These are phyloP conservation scores for Zanthoxylum bungeanum DNA, from an alignment of 345 rosid genomes.

Conservation along the genomic window DNA sequence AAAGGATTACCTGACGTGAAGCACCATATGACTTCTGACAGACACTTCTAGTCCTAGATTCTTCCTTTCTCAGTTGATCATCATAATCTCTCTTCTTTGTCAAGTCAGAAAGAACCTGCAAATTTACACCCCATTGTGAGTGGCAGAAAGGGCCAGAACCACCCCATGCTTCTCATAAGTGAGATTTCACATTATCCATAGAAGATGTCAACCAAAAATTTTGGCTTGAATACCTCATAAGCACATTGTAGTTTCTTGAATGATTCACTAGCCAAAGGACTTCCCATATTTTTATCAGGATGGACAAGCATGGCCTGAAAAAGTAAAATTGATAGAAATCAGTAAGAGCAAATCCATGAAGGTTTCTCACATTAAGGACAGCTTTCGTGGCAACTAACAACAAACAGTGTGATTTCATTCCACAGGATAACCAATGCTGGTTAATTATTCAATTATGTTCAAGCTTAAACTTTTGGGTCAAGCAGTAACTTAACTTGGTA, in stretches of 20 bases:
- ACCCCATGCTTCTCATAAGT: neutral
- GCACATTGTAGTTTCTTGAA: slow-evolving; percentile 98
- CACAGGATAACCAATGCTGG: neutral
- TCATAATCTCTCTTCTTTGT: slow-evolving; percentile 88
- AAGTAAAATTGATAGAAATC: slow-evolving; percentile 1
- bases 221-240: slow-evolving; percentile 61
- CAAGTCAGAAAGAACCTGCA: slow-evolving; percentile 86
- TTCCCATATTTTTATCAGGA: slow-evolving; percentile 99
- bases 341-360: slow-evolving; percentile 1
- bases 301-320: slow-evolving; percentile 97
- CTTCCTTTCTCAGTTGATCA: slow-evolving; percentile 85
- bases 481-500: neutral
- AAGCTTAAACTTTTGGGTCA: neutral
- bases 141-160: slow-evolving; percentile 13
- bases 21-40: slow-evolving; percentile 53
- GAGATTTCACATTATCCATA: slow-evolving; percentile 4
- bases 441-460: neutral
- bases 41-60: slow-evolving; percentile 66
- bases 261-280: slow-evolving; percentile 88
- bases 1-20: slow-evolving; percentile 57
- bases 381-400: neutral
- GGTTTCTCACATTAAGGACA: neutral
- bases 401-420: neutral
- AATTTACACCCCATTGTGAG: slow-evolving; percentile 13
- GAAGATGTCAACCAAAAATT: neutral